A percentile compares a stretch with the other conserved stretches of the same genome.
phyloP scores from a whole-genome alignment of 1,284 basidiomycete genomes.

The Exobasidium rhododendri region DNA sequence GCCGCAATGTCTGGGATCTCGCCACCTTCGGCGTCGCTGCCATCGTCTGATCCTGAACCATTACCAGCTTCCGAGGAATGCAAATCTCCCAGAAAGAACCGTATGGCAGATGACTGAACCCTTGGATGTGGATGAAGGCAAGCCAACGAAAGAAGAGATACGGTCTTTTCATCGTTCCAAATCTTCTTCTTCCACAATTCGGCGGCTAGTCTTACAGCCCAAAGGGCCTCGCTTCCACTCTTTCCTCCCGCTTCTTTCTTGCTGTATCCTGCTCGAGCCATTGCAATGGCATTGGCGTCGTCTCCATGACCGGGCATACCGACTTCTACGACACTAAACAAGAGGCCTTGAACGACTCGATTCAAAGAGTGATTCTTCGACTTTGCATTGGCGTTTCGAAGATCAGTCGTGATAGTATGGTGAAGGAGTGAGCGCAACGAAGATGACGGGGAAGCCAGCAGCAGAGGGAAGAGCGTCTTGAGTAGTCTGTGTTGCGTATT shows the following conservation, averaged over 20 bases:
- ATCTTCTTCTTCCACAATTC: constrained; percentile 92
- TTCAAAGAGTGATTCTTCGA: constrained; percentile 95
- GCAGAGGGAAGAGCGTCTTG: constrained; percentile 84
- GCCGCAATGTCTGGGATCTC: constrained; percentile 37
- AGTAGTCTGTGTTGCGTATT: constrained; percentile 65
- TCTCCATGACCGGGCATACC: constrained; percentile 61
- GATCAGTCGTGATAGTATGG: constrained; percentile 92
- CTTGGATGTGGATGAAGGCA: constrained; percentile 92
- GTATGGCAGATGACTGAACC: constrained; percentile 91
- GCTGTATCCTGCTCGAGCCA: constrained; percentile 59
- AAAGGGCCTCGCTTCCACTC: constrained; percentile 75
- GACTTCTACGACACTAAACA: constrained; percentile 92
- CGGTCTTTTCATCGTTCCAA: constrained; percentile 91
- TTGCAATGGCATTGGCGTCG: constrained; percentile 52
- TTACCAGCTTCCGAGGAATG: constrained; percentile 43
- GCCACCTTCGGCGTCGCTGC: constrained; percentile 27
- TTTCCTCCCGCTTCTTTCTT: constrained; percentile 55
- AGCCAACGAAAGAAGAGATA: constrained; percentile 85
- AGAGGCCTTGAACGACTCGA: constrained; percentile 88
- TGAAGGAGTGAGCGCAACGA: constrained; percentile 79
- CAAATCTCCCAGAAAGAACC: constrained; percentile 84
- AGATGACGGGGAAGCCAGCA: constrained; percentile 78
- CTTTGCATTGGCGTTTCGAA: constrained; percentile 83
- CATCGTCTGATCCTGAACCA: constrained; percentile 22
- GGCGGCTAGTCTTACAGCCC: constrained; percentile 91